Evolutionary conservation across 352 stramenopile species (phyloP).

Genomic region (Blastocystis sp.): DNA sequence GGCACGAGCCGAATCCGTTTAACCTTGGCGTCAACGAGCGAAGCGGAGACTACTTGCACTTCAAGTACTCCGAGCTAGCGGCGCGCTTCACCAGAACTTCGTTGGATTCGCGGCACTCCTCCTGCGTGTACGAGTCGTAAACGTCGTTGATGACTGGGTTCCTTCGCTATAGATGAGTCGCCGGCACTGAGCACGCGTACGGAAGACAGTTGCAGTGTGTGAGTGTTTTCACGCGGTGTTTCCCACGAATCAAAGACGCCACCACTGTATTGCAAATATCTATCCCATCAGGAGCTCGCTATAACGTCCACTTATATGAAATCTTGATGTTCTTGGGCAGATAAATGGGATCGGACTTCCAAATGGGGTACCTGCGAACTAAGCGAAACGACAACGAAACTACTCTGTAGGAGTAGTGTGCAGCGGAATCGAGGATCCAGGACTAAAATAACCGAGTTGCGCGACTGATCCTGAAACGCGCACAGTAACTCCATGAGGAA

Average conservation of each 20-base stretch:
- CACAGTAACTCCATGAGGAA: constrained; percentile 63
- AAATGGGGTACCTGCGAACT: constrained; percentile 40
- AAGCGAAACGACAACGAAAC: neutral
- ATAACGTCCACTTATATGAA: constrained; percentile 17
- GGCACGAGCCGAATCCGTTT: constrained; percentile 28
- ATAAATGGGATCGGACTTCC: constrained; percentile 45
- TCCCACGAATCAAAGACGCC: constrained; percentile 69
- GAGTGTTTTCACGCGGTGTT: constrained; percentile 29
- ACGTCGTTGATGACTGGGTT: constrained; percentile 6
- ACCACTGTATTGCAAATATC: constrained; percentile 59
- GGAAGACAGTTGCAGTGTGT: constrained; percentile 13
- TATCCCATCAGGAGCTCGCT: neutral
- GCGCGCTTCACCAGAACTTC: neutral
- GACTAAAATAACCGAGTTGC: constrained; percentile 68
- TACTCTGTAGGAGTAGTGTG: constrained; percentile 67
- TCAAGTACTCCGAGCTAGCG: constrained; percentile 15
- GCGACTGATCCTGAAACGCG: constrained; percentile 63
- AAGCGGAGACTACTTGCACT: neutral
- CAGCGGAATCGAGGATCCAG: constrained; percentile 30
- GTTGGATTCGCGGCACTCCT: neutral
- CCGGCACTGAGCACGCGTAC: neutral
- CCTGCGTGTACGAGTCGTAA: neutral
- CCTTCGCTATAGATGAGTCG: neutral
- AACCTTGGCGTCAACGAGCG: neutral
- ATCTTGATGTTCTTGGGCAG: constrained; percentile 54